Evolutionary conservation across 768 basidiomycete species (phyloP).

Genomic region (Xerocomellus dryophilus): DNA sequence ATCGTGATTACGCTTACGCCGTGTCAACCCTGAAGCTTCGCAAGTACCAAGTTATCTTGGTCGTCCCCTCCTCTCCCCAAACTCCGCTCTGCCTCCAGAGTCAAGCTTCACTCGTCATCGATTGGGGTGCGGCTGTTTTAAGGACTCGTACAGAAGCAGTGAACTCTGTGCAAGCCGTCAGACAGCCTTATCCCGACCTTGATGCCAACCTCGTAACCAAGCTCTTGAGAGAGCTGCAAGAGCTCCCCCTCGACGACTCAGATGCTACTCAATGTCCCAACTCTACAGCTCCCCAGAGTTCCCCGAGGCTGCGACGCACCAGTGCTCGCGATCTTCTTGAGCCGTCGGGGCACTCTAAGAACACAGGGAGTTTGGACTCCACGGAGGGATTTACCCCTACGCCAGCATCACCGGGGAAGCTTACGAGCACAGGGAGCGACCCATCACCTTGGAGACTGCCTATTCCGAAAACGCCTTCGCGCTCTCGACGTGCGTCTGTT

Average conservation of each 20-base stretch:
- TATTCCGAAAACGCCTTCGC: constrained; percentile 20
- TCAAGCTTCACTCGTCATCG: constrained; percentile 52
- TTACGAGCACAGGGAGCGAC: constrained; percentile 7
- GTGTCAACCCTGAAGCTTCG: constrained; percentile 55
- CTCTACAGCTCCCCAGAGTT: not conserved
- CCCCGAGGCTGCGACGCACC: constrained; percentile 14
- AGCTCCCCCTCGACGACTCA: constrained; percentile 13
- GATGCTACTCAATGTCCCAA: constrained; percentile 4
- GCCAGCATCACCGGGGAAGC: constrained; percentile 10
- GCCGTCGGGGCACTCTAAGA: constrained; percentile 11
- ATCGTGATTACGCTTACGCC: constrained; percentile 65
- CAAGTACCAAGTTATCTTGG: constrained; percentile 49
- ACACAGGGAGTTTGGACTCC: constrained; percentile 3
- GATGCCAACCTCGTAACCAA: constrained; percentile 21
- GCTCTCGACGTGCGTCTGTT: constrained; percentile 18
- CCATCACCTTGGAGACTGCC: not conserved
- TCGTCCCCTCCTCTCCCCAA: constrained; percentile 38
- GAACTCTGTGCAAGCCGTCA: constrained; percentile 13
- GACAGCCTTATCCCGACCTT: constrained; percentile 26
- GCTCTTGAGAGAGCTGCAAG: constrained; percentile 23
- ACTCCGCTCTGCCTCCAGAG: constrained; percentile 46
- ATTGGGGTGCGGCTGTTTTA: constrained; percentile 48
- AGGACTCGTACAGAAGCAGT: constrained; percentile 27
- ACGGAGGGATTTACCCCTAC: constrained; percentile 1
- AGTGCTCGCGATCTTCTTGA: constrained; percentile 26